These are phyloP conservation scores for Akebia trifoliata DNA, from an alignment of 164 flowering plant species.

Conservation along the genomic window DNA sequence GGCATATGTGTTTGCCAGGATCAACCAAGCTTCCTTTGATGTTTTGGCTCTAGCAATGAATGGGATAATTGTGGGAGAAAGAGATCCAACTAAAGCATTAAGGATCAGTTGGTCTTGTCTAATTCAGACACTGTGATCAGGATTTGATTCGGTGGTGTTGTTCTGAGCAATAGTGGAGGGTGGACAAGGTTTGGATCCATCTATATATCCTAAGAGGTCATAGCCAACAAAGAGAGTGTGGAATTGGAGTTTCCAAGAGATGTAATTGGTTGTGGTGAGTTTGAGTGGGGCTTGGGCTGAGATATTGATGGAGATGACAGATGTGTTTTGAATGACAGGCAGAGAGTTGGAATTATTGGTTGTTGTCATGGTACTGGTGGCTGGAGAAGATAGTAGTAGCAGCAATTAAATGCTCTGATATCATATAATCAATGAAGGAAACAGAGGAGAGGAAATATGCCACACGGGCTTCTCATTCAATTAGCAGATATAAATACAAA, in stretches of 20 bases:
- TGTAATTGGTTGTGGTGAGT: neutral
- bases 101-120: slow-evolving; percentile 3
- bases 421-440: too few relatives aligned
- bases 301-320: neutral
- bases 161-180: too few relatives aligned
- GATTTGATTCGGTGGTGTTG: too few relatives aligned
- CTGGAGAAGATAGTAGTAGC: too few relatives aligned
- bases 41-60: slow-evolving; percentile 3
- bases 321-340: too few relatives aligned
- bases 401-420: too few relatives aligned
- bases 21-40: slow-evolving; percentile 5
- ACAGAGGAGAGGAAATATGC: too few relatives aligned
- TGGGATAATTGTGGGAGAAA: slow-evolving; percentile 5
- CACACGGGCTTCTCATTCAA: too few relatives aligned
- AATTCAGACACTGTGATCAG: neutral
- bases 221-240: neutral
- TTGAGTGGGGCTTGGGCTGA: neutral
- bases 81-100: neutral
- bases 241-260: neutral
- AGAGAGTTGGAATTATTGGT: too few relatives aligned
- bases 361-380: too few relatives aligned
- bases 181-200: slow-evolving; percentile 6
- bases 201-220: slow-evolving; percentile 1
- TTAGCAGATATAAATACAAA: too few relatives aligned
- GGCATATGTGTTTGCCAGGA: slow-evolving; percentile 10